phyloP scores from a whole-genome alignment of 805 yeast genomes.

The Teunomyces atbi region DNA sequence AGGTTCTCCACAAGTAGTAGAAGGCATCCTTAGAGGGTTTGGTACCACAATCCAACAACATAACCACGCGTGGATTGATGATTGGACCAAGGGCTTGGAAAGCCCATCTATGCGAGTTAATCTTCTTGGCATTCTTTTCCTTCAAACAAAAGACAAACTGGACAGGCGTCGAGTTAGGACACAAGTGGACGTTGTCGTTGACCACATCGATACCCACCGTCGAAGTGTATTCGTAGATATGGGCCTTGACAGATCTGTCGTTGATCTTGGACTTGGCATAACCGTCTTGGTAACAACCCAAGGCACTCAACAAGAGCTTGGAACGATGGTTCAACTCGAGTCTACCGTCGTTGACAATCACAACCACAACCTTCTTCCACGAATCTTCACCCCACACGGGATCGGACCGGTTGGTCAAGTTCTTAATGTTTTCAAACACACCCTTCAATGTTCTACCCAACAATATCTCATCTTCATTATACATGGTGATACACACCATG shows the following conservation, averaged over 20 bases:
- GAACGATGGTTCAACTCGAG: conserved; percentile 77
- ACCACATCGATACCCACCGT: conserved; percentile 80
- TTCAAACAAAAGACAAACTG: conserved; percentile 88
- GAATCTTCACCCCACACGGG: conserved; percentile 91
- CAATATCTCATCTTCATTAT: conserved; percentile 63
- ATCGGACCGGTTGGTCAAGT: conserved; percentile 63
- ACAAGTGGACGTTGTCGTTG: conserved; percentile 63
- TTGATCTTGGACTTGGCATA: conserved; percentile 90
- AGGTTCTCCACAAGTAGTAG: conserved; percentile 86
- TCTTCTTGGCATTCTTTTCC: conserved; percentile 84
- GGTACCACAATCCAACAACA: conserved; percentile 91
- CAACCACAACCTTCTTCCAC: conserved; percentile 91
- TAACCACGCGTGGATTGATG: conserved; percentile 77
- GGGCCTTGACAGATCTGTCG: conserved; percentile 77
- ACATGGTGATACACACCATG: conserved; percentile 62
- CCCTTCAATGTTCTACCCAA: conserved; percentile 62
- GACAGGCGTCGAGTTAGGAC: conserved; percentile 70
- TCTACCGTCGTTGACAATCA: conserved; percentile 91
- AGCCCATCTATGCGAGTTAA: conserved; percentile 96
- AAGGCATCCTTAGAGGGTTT: conserved; percentile 82
- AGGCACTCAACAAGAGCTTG: conserved; percentile 73
- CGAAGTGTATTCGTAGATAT: conserved; percentile 90
- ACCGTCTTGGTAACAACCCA: conserved; percentile 94
- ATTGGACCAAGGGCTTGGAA: conserved; percentile 88
- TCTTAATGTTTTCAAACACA: conserved; percentile 76